Conservation (phyloP, 2,329 filamentous ascomycete species). For the Cladophialophora exuberans region DNA sequence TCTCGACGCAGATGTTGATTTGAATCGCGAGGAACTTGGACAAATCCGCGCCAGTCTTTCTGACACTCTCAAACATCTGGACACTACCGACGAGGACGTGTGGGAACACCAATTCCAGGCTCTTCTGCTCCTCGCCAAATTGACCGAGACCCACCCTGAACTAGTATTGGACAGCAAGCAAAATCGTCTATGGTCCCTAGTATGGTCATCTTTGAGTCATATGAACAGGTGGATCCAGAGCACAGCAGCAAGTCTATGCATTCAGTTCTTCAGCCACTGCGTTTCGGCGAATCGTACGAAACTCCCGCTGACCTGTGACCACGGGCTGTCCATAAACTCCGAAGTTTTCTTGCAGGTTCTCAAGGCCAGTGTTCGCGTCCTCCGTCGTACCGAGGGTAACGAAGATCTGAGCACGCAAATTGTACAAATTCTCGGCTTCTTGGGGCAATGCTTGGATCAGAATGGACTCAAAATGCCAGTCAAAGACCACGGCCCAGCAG, state of each 20-base stretch:
- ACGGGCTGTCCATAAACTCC: conserved; percentile 69
- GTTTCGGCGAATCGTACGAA: conserved; percentile 60
- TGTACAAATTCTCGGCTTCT: conserved; percentile 79
- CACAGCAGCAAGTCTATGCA: conserved; percentile 72
- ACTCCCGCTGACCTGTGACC: conserved; percentile 67
- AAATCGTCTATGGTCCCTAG: conserved; percentile 69
- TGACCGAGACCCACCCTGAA: conserved; percentile 69
- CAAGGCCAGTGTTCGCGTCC: conserved; percentile 59
- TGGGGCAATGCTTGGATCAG: conserved; percentile 67
- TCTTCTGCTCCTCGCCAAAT: conserved; percentile 68
- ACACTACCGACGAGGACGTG: conserved; percentile 49
- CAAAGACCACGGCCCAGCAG: too few species aligned
- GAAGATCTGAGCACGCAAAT: conserved; percentile 78
- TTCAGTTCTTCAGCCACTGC: conserved; percentile 78
- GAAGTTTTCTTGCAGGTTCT: conserved; percentile 65
- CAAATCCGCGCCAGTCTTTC: conserved; percentile 20
- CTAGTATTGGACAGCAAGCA: conserved; percentile 64
- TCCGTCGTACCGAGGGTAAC: conserved; percentile 67
- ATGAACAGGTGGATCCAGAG: conserved; percentile 75
- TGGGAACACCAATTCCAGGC: conserved; percentile 76
- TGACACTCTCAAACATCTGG: conserved; percentile 4
- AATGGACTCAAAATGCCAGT: conserved; percentile 57
- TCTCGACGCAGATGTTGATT: conserved; percentile 69
- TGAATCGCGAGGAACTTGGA: conserved; percentile 54
- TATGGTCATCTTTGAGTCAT: conserved; percentile 72